A percentile compares a stretch with the other conserved stretches of the same genome.
These are phyloP conservation scores for Penicillium egyptiacum DNA, from an alignment of 495 filamentous ascomycete species.

Conservation along the genomic window DNA sequence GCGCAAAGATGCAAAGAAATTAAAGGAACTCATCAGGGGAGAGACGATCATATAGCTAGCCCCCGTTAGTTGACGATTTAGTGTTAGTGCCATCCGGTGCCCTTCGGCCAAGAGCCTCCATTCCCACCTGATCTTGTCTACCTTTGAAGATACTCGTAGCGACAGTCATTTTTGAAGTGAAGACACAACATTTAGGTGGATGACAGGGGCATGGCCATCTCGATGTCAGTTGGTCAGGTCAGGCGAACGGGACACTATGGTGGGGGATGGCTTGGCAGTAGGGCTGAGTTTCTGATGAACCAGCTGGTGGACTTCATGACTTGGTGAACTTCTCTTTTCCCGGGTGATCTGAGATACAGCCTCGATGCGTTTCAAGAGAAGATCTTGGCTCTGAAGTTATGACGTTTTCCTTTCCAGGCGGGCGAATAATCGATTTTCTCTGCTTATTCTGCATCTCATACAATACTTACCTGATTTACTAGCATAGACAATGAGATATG, in stretches of 20 bases:
- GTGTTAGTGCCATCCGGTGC: constrained; percentile 10
- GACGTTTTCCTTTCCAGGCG: neutral
- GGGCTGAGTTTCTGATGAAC: constrained; percentile 4
- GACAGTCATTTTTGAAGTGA: neutral
- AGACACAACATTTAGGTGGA: neutral
- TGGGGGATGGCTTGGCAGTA: constrained; percentile 13
- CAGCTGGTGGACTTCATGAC: neutral
- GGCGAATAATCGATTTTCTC: neutral
- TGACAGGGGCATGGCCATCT: constrained; percentile 3
- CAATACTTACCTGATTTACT: neutral
- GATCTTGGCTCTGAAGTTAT: neutral
- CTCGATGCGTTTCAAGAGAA: neutral
- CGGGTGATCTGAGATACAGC: neutral
- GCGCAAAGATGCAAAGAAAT: constrained; percentile 2
- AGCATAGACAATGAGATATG: neutral
- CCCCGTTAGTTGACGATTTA: constrained; percentile 19
- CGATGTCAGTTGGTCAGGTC: constrained; percentile 13
- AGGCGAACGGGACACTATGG: constrained; percentile 12
- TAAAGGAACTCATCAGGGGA: constrained; percentile 22
- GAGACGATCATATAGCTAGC: constrained; percentile 28
- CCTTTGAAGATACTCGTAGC: neutral
- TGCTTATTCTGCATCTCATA: neutral
- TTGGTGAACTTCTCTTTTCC: neutral
- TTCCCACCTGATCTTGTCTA: constrained; percentile 12
- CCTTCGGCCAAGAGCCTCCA: constrained; percentile 13